Conservation (phyloP, 257 asterid species). For the Solanum sejunctum region DNA sequence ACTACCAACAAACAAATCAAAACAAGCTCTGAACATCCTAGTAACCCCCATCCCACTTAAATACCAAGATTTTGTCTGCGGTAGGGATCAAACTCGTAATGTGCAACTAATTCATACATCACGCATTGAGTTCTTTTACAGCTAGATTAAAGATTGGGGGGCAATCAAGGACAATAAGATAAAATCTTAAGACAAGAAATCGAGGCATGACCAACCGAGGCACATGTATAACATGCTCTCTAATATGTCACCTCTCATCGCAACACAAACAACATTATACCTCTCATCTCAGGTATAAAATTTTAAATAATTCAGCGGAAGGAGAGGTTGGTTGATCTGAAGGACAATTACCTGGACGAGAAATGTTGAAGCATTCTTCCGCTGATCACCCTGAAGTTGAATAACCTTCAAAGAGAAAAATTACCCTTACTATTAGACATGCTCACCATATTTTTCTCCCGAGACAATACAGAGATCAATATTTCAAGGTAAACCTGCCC, state of each 20-base stretch:
- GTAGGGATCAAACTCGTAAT: neutral
- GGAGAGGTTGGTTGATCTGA: neutral
- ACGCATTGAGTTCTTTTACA: neutral
- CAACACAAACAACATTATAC: neutral
- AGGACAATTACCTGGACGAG: conserved; percentile 42
- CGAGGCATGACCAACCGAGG: neutral
- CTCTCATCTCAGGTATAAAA: neutral
- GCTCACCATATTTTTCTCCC: neutral
- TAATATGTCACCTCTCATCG: neutral
- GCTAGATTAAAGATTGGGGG: neutral
- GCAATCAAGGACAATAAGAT: neutral
- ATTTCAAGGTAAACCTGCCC: conserved; percentile 41
- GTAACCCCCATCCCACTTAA: neutral
- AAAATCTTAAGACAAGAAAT: neutral
- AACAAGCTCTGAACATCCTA: neutral
- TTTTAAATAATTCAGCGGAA: neutral
- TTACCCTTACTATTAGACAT: neutral
- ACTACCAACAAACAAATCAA: neutral
- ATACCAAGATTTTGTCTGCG: neutral
- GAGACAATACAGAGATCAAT: neutral
- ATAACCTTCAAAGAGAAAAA: conserved; percentile 32
- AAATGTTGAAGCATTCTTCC: conserved; percentile 64
- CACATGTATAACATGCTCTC: neutral
- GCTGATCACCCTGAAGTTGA: conserved; percentile 85
- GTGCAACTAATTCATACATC: neutral